phyloP scores from a whole-genome alignment of 345 rosid species.

The Euphorbia peplus region DNA sequence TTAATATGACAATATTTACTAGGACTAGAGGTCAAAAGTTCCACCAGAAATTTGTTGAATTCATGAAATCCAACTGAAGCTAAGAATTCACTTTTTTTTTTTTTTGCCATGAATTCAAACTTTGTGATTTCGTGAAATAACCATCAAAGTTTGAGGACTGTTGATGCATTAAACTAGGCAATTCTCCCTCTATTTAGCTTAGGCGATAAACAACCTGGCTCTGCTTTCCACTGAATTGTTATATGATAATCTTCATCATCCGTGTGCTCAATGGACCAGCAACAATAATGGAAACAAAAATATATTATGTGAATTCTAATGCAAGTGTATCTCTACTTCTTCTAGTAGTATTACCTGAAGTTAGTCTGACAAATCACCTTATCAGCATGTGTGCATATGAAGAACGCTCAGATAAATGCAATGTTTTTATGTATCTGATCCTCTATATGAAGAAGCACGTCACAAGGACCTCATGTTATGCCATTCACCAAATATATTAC shows the following conservation, averaged over 20 bases:
- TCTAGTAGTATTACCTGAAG: background rate
- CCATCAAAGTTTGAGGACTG: no score
- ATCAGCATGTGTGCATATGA: background rate
- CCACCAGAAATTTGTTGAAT: no score
- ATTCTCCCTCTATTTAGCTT: background rate
- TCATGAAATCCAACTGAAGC: no score
- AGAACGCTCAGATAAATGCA: background rate
- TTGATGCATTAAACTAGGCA: no score
- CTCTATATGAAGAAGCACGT: background rate
- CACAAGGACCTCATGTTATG: background rate
- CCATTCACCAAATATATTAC: conserved; percentile 3
- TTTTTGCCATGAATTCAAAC: no score
- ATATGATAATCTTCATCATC: no score
- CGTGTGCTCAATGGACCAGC: background rate
- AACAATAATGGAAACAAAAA: background rate
- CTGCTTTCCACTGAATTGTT: background rate
- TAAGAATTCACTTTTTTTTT: no score
- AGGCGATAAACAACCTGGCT: background rate
- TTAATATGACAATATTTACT: no score
- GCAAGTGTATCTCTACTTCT: background rate
- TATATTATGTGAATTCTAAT: background rate
- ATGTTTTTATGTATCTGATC: background rate
- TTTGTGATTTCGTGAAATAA: no score
- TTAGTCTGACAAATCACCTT: background rate
- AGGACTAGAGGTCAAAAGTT: no score